These are phyloP conservation scores for Didymella segeticola DNA, from an alignment of 2,329 filamentous ascomycete species.

Conservation along the genomic window DNA sequence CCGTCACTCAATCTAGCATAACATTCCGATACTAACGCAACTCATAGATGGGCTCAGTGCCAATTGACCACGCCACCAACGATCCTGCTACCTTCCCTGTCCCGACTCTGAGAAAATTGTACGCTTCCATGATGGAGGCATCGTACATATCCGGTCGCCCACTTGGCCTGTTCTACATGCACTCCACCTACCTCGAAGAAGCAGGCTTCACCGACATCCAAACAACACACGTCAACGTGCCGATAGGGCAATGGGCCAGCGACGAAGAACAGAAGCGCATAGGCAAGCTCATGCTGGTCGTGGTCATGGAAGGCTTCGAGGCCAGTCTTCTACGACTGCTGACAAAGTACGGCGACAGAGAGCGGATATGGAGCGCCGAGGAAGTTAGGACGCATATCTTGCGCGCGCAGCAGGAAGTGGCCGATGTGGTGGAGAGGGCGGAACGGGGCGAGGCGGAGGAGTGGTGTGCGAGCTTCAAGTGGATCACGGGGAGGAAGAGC, in stretches of 20 bases:
- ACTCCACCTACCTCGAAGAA: constrained; percentile 47
- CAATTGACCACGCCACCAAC: constrained; percentile 7
- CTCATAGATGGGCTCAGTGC: constrained; percentile 27
- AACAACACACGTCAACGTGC: constrained; percentile 49
- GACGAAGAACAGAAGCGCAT: constrained; percentile 41
- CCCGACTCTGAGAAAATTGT: constrained; percentile 37
- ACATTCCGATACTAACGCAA: neutral
- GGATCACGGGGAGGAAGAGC: constrained; percentile 44
- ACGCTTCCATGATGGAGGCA: constrained; percentile 44
- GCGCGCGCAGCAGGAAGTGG: constrained; percentile 35
- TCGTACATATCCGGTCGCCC: constrained; percentile 51
- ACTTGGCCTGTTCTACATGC: constrained; percentile 53
- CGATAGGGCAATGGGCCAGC: constrained; percentile 42
- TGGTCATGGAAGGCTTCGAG: constrained; percentile 45
- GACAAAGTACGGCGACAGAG: constrained; percentile 38
- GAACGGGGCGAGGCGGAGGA: constrained; percentile 37
- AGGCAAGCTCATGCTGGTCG: constrained; percentile 45
- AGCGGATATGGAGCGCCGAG: constrained; percentile 37
- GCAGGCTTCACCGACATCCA: constrained; percentile 55
- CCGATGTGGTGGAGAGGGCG: constrained; percentile 32
- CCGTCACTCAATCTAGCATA: neutral
- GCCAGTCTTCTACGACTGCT: constrained; percentile 35
- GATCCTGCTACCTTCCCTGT: constrained; percentile 23
- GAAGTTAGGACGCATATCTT: constrained; percentile 33
- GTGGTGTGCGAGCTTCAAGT: constrained; percentile 47